Percentiles rank a stretch among this genome's conserved stretches.
Conservation (phyloP, 148 eudicot genomes). For the Bassia scoparia region DNA sequence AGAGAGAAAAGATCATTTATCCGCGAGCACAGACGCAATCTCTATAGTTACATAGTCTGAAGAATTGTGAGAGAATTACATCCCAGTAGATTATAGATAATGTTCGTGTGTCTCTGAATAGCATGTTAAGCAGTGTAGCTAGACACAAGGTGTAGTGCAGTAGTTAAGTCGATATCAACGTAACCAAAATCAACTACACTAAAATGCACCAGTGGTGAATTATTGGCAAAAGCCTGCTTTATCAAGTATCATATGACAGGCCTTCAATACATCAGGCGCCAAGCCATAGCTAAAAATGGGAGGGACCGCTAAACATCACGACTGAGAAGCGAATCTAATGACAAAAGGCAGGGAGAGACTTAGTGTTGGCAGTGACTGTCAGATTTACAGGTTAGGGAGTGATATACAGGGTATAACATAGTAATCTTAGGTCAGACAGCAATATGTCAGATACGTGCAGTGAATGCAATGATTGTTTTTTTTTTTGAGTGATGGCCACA, state of each 20-base stretch:
- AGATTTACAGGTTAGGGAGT: not conserved
- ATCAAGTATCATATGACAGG: slow-evolving; percentile 90
- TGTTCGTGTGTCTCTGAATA: slow-evolving; percentile 85
- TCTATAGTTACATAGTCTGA: no score
- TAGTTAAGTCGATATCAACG: slow-evolving; percentile 78
- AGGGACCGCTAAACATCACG: slow-evolving; percentile 65
- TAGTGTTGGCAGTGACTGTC: slow-evolving; percentile 10
- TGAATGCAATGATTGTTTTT: no score
- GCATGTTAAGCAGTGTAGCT: slow-evolving; percentile 89
- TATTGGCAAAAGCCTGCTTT: slow-evolving; percentile 72
- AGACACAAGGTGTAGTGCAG: slow-evolving; percentile 69
- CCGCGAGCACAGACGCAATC: slow-evolving; percentile 49
- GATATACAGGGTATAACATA: slow-evolving; percentile 26
- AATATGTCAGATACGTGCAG: slow-evolving; percentile 77
- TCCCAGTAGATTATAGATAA: slow-evolving; percentile 79
- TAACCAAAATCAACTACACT: slow-evolving; percentile 96
- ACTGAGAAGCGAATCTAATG: slow-evolving; percentile 84
- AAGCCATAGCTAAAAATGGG: slow-evolving; percentile 90
- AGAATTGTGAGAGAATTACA: slow-evolving; percentile 56
- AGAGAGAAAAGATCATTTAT: slow-evolving; percentile 40
- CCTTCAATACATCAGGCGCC: slow-evolving; percentile 90
- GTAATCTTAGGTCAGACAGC: slow-evolving; percentile 92
- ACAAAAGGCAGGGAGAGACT: slow-evolving; percentile 16
- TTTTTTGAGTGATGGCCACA: no score
- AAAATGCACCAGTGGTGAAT: slow-evolving; percentile 75